Percentiles rank a stretch among this genome's conserved stretches.
These are phyloP conservation scores for Nicotiana noctiflora DNA, from an alignment of 257 asterid species.

Conservation along the genomic window DNA sequence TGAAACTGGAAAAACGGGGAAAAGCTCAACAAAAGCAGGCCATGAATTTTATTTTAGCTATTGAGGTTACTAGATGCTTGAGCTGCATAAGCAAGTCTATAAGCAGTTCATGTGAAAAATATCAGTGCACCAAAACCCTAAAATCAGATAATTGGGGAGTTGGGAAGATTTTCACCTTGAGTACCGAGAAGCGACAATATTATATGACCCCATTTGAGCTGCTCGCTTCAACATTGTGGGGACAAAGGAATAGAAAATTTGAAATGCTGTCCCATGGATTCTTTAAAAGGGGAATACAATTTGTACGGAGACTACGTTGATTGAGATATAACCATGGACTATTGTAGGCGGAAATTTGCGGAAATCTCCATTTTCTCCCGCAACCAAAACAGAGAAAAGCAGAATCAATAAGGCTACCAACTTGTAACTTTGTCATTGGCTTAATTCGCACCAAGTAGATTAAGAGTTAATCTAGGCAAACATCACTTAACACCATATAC, in stretches of 20 bases:
- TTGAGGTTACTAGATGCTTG: background rate
- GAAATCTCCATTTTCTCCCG: background rate
- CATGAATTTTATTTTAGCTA: background rate
- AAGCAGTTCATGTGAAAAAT: background rate
- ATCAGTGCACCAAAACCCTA: background rate
- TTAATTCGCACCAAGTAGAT: too few species aligned
- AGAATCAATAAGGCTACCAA: too few species aligned
- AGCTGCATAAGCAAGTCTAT: background rate
- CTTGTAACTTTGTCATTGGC: too few species aligned
- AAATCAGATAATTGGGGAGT: background rate
- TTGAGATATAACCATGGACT: background rate
- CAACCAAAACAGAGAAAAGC: background rate
- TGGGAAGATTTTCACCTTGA: background rate
- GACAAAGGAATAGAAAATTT: background rate
- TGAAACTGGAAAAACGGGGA: background rate
- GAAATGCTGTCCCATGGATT: background rate
- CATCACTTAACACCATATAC: too few species aligned
- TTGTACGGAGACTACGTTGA: background rate
- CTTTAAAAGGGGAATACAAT: background rate
- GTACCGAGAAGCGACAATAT: background rate
- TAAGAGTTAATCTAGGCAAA: too few species aligned
- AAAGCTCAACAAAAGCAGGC: background rate
- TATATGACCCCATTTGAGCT: background rate
- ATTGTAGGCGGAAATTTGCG: background rate
- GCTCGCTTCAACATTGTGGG: slow-evolving; percentile 1